Conservation (phyloP, 805 yeast species). For the Yarrowia sp. region DNA sequence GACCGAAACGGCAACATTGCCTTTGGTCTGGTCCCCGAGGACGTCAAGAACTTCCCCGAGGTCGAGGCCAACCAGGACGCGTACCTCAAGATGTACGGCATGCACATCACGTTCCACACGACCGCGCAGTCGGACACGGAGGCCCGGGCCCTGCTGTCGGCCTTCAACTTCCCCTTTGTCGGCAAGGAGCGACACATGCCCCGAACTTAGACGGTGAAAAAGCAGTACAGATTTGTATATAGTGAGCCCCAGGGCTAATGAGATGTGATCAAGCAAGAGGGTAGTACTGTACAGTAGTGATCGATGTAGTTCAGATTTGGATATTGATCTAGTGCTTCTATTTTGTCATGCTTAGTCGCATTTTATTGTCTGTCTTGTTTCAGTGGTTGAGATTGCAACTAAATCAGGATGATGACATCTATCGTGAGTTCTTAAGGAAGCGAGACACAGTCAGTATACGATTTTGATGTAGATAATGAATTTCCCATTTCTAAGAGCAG, state of each 20-base stretch:
- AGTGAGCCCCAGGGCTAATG: conserved; percentile 13
- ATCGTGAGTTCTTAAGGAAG: too few species aligned
- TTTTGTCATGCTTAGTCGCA: too few species aligned
- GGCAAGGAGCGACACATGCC: conserved; percentile 56
- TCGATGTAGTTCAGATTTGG: too few species aligned
- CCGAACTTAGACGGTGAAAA: conserved; percentile 41
- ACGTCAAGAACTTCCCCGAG: conserved; percentile 87
- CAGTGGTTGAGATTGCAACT: too few species aligned
- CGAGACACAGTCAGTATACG: too few species aligned
- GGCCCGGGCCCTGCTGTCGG: conserved; percentile 84
- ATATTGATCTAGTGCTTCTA: too few species aligned
- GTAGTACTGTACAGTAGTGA: too few species aligned
- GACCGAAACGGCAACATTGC: conserved; percentile 86
- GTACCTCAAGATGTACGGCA: conserved; percentile 86
- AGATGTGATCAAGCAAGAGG: too few species aligned
- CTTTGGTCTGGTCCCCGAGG: conserved; percentile 80
- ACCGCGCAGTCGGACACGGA: conserved; percentile 88
- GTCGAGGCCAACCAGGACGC: conserved; percentile 87
- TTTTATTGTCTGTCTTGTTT: too few species aligned
- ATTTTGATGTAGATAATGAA: too few species aligned
- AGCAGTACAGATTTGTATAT: conserved; percentile 22
- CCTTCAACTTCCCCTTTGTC: conserved; percentile 79
- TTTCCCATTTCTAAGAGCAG: too few species aligned
- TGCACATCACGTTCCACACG: conserved; percentile 85
- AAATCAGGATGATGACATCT: too few species aligned